phyloP scores from a whole-genome alignment of 176 grass and related monocot species.

The Cymbopogon citratus region DNA sequence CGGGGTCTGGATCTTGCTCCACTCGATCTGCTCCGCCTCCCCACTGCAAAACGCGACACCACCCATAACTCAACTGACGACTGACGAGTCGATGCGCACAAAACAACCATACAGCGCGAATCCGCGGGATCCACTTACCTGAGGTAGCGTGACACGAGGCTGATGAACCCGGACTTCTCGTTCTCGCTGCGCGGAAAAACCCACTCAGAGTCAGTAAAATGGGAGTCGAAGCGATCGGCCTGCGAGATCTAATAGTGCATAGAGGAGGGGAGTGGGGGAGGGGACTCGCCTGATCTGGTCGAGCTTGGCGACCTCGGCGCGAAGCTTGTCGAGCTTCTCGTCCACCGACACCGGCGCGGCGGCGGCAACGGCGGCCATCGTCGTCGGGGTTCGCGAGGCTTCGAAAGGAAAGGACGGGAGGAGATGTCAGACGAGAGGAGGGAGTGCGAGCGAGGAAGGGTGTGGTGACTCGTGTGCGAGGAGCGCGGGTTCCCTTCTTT shows the following conservation, averaged over 20 bases:
- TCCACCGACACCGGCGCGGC: conserved; percentile 22
- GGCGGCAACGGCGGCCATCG: conserved; percentile 32
- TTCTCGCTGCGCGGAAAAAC: conserved; percentile 54
- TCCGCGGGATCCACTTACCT: conserved; percentile 46
- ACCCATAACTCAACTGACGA: not conserved
- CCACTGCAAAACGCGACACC: conserved; percentile 33
- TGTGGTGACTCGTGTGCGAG: no score
- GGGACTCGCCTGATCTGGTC: conserved; percentile 67
- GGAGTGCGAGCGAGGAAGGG: not conserved
- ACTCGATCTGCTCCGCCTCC: conserved; percentile 91
- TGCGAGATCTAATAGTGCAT: not conserved
- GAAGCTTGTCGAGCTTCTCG: conserved; percentile 58
- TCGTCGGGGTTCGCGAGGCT: conserved; percentile 34
- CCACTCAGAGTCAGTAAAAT: conserved; percentile 15
- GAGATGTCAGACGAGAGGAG: conserved; percentile 43
- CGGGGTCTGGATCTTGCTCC: conserved; percentile 97
- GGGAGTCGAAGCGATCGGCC: not conserved
- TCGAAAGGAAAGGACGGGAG: conserved; percentile 30
- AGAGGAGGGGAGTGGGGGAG: not conserved
- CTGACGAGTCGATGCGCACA: not conserved
- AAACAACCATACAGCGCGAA: not conserved
- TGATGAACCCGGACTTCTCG: conserved; percentile 87
- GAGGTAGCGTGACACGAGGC: conserved; percentile 84
- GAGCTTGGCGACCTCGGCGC: conserved; percentile 48
- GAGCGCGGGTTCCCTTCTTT: conserved; percentile 18